Evolutionary conservation across 805 yeast genomes (phyloP), one percentile per base, ranked within the genome.

Genomic region (Teunomyces gatunensis): DNA sequence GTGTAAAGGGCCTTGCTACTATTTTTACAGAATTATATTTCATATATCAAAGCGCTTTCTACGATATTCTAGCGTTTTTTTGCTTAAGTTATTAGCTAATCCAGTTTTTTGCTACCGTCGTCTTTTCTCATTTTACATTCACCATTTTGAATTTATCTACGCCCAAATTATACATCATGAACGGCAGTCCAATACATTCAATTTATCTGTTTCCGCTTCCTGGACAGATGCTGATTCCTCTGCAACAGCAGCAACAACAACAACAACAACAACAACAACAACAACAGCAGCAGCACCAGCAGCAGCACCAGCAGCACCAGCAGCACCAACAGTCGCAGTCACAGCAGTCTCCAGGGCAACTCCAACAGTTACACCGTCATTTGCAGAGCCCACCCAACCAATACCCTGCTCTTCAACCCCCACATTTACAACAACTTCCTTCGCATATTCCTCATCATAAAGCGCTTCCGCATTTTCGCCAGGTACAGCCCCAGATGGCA

Each of bases 151-250:
- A 32, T 20, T 45, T n/a, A n/a, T n/a, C n/a, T n/a, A n/a, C n/a
- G n/a, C n/a, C n/a, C n/a, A n/a, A n/a, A n/a, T n/a, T n/a, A n/a
- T n/a, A n/a, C n/a, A n/a, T n/a, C n/a, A n/a, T 47, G 49, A 47
- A 47, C 41, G 46, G 49, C 20, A 40, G 42, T 18, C 49, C 46
- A 13, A 47, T 47, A 18, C 49, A 43, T 28, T 39, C 49, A 12
- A 35, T 47, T 20, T 47, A 47, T 37, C 49, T 13, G 44, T 47
- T 21, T 20, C 40, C 40, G 6, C 40, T 21, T 21, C 17, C 40
- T 6, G 29, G 40, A 10, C 47, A 36, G 10, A 35, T 20, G 10
- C 48, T 28, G 21, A 45, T 28, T 27, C 29, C 28, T 17, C 45
- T 39, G 21, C 47, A 47, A 15, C 48, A 44, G 36, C 48, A 44